Base-by-base conservation (phyloP, 352 stramenopile genomes). In the Aphanomyces euteiches region DNA sequence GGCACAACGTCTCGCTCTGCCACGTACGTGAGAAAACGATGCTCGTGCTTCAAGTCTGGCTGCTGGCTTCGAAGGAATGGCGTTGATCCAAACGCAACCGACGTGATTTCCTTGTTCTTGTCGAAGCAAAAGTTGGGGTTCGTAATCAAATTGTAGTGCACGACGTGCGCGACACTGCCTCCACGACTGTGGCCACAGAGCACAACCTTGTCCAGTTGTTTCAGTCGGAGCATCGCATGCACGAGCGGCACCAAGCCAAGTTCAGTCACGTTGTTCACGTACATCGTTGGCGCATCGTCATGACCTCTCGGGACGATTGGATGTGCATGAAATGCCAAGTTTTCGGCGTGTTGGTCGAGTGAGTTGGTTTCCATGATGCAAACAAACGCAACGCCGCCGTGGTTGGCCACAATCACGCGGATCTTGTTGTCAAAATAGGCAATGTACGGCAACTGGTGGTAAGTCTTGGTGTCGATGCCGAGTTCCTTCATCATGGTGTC, bases 161-260 rank as follows among this genome's bases (percentile, higher is more conserved):
- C 57, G 15, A 65, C 57, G 48, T 65, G 57, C 13, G 57, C 57
- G 15, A 65, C 57, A 39, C 57, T 65, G 41, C 57, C 57, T n/a
- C 57, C 57, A n/a, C 57, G 57, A 39, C 57, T 65, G 3, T 65
- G 57, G 3, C 57, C 57, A 39, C 57, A 50, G n/a, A 65, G 37
- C 13, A 65, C 41, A 19, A 65, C 57, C 41, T 65, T 65, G 37
- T 39, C 21, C 13, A 65, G 7, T 8, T 19, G 2, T 1, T 19
- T 3, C 13, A 40, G 0, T n/a, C 21, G 1, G 7, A 65, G 34
- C 13, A 65, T 54, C 41, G 13, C 57, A 36, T 36, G 57, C 6
- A 39, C 57, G n/a, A 65, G 7, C 1, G 8, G 57, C 7, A 36
- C 57, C 13, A 65, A 21, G 41, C 57, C 57, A 21, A 65, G 57